A percentile compares a stretch with the other conserved stretches of the same genome.
These are phyloP conservation scores for Erythrophleum ivorense DNA, from an alignment of 331 rosid species.

Conservation along the genomic window DNA sequence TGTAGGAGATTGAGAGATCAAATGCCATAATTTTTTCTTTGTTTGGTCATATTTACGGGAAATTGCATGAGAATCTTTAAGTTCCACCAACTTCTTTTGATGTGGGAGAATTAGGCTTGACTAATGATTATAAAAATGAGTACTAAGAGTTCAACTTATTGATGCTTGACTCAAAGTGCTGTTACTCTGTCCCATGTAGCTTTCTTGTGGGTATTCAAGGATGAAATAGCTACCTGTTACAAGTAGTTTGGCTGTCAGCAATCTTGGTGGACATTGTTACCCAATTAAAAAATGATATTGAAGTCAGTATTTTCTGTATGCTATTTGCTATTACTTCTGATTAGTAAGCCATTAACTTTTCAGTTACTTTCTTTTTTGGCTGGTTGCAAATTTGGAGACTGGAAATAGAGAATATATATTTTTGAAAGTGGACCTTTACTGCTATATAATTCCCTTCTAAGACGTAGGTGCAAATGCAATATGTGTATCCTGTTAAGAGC, in stretches of 20 bases:
- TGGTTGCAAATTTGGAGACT: conserved; percentile 18
- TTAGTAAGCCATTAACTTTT: conserved; percentile 17
- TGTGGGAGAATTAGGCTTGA: conserved; percentile 29
- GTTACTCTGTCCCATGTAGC: not conserved
- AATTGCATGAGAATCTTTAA: conserved; percentile 1
- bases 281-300: conserved; percentile 25
- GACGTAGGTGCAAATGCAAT: conserved; percentile 15
- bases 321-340: conserved; percentile 33
- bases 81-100: conserved; percentile 27
- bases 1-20: conserved; percentile 15
- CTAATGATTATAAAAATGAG: not conserved
- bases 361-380: not conserved
- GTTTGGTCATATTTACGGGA: conserved; percentile 4
- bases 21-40: not conserved
- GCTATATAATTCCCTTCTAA: conserved; percentile 18
- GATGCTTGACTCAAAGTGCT: conserved; percentile 8
- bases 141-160: not conserved
- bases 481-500: conserved; percentile 2
- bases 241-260: conserved; percentile 4
- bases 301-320: conserved; percentile 24
- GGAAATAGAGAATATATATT: conserved; percentile 9
- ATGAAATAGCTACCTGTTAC: conserved; percentile 12
- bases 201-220: conserved; percentile 13
- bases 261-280: conserved; percentile 15
- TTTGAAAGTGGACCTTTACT: conserved; percentile 20